Evolutionary conservation across 192 early-diverging fungal species (phyloP), one percentile per base, ranked within the genome.

Genomic region (Podila horticola): DNA sequence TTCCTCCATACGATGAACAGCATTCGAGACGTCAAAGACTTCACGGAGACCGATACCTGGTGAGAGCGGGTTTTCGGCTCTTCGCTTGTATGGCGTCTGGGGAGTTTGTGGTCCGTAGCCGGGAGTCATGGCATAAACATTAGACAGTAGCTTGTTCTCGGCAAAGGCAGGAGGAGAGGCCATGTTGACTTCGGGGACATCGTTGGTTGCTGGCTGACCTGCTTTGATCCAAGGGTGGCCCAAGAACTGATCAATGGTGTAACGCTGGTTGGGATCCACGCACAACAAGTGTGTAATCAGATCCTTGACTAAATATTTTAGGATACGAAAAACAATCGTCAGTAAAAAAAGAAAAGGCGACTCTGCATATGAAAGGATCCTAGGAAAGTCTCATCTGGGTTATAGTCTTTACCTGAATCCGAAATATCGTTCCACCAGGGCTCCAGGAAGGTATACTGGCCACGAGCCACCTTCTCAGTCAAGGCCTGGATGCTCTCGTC

Each of bases 371-470:
- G 26, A 4, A 48, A 30, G 38, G 55, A 28, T 17, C 22, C 20
- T 5, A 26, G 7, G 19, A n/a, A 9, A 26, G 63, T 36, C 5
- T 36, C 1, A 24, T n/a, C 20, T 6, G 45, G n/a, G 19, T 8
- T 12, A 9, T 4, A 22, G 26, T 28, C 58, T 74, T 67, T 68
- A 85, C 84, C 68, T 66, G 88, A 86, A 19, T 74, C 74, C 12
- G 91, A 91, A 29, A 98, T 92, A n/a, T 88, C 71, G 84, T 95
- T 92, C 96, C 96, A 98, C 93, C 95, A 95, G 38, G 93, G 94
- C 58, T 88, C 89, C 38, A 95, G 83, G 67, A 95, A 98, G 48
- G 90, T 88, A 76, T 90, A 97, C 65, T 93, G 85, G 15, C 96
- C 96, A 65, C 88, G 87, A 5, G 92, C 90, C 20, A 97, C 93